Percentiles rank a stretch among this genome's conserved stretches.
Conservation (phyloP, 1,284 basidiomycete genomes). For the Mycosarcoma maydis region DNA sequence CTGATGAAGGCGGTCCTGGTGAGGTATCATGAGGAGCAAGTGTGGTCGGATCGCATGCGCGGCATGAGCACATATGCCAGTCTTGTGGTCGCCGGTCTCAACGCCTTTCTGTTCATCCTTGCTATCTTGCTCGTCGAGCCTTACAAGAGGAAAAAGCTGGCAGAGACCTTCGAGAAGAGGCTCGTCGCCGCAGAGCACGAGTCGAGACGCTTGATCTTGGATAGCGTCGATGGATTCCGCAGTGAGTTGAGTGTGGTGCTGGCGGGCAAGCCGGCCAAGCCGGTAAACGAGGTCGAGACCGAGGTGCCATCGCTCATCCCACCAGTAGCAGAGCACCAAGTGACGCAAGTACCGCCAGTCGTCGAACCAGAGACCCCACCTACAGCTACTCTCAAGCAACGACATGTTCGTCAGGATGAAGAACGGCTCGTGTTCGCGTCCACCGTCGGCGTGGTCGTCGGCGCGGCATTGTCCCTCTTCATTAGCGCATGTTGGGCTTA, state of each 20-base stretch:
- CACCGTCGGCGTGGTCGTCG: conserved; percentile 37
- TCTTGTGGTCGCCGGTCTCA: conserved; percentile 55
- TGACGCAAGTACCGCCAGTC: background rate
- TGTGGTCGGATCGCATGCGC: conserved; percentile 63
- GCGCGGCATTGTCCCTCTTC: conserved; percentile 32
- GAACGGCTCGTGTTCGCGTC: conserved; percentile 39
- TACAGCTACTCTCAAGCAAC: background rate
- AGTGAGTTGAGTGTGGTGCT: background rate
- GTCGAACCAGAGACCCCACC: background rate
- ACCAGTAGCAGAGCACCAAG: background rate
- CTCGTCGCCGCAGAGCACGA: conserved; percentile 54
- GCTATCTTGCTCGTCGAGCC: conserved; percentile 65
- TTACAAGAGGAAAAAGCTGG: conserved; percentile 64
- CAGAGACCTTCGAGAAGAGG: conserved; percentile 60
- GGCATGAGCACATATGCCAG: conserved; percentile 58
- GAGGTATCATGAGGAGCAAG: conserved; percentile 64
- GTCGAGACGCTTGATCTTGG: conserved; percentile 32
- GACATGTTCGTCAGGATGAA: conserved; percentile 8
- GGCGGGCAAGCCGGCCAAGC: background rate
- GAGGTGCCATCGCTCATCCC: background rate
- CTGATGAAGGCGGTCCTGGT: conserved; percentile 59
- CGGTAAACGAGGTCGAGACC: background rate
- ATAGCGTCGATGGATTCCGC: conserved; percentile 36
- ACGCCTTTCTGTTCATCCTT: conserved; percentile 60
- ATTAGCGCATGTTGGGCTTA: conserved; percentile 39